Evolutionary conservation across 345 rosid species (phyloP).

Genomic region (Schrenkiella parvula): DNA sequence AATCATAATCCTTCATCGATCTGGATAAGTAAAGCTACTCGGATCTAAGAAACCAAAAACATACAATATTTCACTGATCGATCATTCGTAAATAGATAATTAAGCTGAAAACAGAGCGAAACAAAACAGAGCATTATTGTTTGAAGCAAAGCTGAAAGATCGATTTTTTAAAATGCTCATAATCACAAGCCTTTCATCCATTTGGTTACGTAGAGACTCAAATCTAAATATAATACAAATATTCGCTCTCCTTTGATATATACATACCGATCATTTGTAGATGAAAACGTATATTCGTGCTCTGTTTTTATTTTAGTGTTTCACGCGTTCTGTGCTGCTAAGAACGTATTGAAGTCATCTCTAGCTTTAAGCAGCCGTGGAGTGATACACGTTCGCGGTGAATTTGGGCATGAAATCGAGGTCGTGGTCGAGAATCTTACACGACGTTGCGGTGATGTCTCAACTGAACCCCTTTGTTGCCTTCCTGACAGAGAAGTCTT

Average conservation of each 20-base stretch:
- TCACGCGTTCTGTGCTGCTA: constrained; percentile 64
- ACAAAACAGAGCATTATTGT: not conserved
- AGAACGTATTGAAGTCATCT: constrained; percentile 56
- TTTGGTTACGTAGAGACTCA: not conserved
- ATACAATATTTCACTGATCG: not conserved
- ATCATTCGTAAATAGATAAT: not conserved
- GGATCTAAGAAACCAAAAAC: not conserved
- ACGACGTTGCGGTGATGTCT: constrained; percentile 53
- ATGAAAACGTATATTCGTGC: not conserved
- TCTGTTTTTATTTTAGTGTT: not conserved
- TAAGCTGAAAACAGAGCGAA: not conserved
- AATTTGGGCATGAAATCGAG: constrained; percentile 40
- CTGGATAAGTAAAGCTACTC: too few species aligned
- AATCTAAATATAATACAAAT: not conserved
- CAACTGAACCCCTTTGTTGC: constrained; percentile 31
- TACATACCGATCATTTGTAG: constrained; percentile 6
- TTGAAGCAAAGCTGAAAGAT: not conserved
- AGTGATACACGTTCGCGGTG: constrained; percentile 56
- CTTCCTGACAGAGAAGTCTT: constrained; percentile 36
- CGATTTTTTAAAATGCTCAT: not conserved
- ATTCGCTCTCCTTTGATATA: constrained; percentile 11
- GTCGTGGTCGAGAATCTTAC: constrained; percentile 58
- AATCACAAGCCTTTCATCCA: not conserved
- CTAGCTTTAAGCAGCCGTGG: constrained; percentile 57
- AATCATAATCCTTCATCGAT: not conserved